These are phyloP conservation scores for Euclidium syriacum DNA, from an alignment of 345 rosid species.

Conservation along the genomic window DNA sequence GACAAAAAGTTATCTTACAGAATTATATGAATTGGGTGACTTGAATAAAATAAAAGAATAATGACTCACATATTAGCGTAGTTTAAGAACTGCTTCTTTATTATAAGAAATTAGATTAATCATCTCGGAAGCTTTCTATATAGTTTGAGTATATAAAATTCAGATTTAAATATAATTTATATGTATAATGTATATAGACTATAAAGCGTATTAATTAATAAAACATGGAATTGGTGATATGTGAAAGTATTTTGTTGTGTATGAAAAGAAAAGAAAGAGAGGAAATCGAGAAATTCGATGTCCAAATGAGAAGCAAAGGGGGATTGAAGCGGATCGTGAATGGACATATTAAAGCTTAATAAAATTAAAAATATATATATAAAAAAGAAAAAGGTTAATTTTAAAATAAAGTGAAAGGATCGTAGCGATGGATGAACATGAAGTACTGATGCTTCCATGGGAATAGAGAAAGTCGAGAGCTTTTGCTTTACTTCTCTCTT, in stretches of 20 bases:
- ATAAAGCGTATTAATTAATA: conserved; percentile 3
- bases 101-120: no score
- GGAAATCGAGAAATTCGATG: conserved; percentile 32
- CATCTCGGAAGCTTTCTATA: neutral
- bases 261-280: conserved; percentile 18
- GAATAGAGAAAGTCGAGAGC: conserved; percentile 32
- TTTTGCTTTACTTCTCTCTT: conserved; percentile 34
- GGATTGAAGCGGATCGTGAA: conserved; percentile 26
- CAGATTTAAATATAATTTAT: neutral
- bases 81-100: no score
- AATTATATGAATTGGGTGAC: no score
- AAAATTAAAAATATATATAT: neutral
- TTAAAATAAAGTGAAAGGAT: conserved; percentile 27
- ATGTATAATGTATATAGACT: neutral
- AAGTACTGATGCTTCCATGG: conserved; percentile 33
- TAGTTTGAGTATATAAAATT: neutral
- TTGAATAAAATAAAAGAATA: no score
- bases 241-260: conserved; percentile 13
- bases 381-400: neutral
- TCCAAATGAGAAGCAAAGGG: conserved; percentile 35
- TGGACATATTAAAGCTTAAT: conserved; percentile 26
- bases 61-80: no score
- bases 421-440: conserved; percentile 31
- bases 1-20: no score
- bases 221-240: conserved; percentile 12